phyloP scores from a whole-genome alignment of 306 rosid species.

The Cucumis sativus region Cucumber_9930_V3 NC_026659.2:27550501-27551000 shows the following conservation, averaged over 20 bases:
- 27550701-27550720: constrained; percentile 46
- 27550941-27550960: neutral
- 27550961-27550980: neutral
- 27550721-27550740: constrained; percentile 99
- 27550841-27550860: neutral
- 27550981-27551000: neutral
- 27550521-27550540: neutral
- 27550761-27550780: constrained; percentile 80
- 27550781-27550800: constrained; percentile 94
- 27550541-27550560: neutral
- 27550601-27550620: constrained; percentile 28
- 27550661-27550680: constrained; percentile 28
- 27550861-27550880: neutral
- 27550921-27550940: neutral
- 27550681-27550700: constrained; percentile 54
- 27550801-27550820: neutral
- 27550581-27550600: neutral
- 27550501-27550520: neutral
- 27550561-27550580: neutral
- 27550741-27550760: constrained; percentile 95
- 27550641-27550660: constrained; percentile 41
- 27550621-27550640: constrained; percentile 46
- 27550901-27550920: neutral
- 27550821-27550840: neutral
- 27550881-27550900: neutral